Evolutionary conservation across 2,329 filamentous ascomycete genomes (phyloP).

Genomic region (Pseudogymnoascus sp.): DNA sequence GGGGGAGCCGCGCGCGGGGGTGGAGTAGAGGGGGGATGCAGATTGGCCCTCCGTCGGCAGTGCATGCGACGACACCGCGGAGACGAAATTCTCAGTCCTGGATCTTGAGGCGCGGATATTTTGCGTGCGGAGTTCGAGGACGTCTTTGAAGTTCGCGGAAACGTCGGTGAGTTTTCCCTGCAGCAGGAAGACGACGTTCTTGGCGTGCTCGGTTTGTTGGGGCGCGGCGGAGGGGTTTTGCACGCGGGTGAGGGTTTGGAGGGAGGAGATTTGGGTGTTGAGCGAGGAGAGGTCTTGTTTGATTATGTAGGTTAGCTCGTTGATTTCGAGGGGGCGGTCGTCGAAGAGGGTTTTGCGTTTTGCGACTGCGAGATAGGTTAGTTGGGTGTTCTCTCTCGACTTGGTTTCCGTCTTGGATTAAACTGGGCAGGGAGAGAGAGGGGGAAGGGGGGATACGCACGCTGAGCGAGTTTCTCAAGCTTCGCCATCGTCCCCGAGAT

Average conservation of each 20-base stretch:
- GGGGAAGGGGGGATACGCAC: slow-evolving; percentile 37
- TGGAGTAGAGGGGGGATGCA: slow-evolving; percentile 80
- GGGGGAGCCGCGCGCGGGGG: slow-evolving; percentile 59
- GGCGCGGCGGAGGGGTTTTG: slow-evolving; percentile 66
- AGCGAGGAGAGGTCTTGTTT: slow-evolving; percentile 86
- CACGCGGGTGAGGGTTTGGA: slow-evolving; percentile 71
- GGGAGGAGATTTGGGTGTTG: slow-evolving; percentile 77
- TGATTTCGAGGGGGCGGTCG: slow-evolving; percentile 92
- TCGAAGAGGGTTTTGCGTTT: slow-evolving; percentile 96
- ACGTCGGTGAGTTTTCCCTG: slow-evolving; percentile 91
- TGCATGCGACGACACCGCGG: slow-evolving; percentile 72
- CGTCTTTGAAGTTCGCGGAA: slow-evolving; percentile 92
- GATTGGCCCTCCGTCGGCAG: slow-evolving; percentile 60
- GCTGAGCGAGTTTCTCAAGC: slow-evolving; percentile 82
- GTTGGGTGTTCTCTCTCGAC: neutral
- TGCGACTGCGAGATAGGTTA: slow-evolving; percentile 52
- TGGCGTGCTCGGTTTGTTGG: slow-evolving; percentile 94
- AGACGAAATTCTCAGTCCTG: slow-evolving; percentile 94
- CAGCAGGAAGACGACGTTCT: slow-evolving; percentile 87
- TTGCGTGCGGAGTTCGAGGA: slow-evolving; percentile 90
- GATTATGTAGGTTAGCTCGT: slow-evolving; percentile 93
- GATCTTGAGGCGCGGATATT: slow-evolving; percentile 93
- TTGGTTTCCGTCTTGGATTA: neutral
- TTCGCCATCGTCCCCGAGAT: slow-evolving; percentile 93
- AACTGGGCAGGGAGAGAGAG: neutral